These are phyloP conservation scores for Warburgia ugandensis DNA, from an alignment of 164 flowering plant genomes.

Conservation along the genomic window DNA sequence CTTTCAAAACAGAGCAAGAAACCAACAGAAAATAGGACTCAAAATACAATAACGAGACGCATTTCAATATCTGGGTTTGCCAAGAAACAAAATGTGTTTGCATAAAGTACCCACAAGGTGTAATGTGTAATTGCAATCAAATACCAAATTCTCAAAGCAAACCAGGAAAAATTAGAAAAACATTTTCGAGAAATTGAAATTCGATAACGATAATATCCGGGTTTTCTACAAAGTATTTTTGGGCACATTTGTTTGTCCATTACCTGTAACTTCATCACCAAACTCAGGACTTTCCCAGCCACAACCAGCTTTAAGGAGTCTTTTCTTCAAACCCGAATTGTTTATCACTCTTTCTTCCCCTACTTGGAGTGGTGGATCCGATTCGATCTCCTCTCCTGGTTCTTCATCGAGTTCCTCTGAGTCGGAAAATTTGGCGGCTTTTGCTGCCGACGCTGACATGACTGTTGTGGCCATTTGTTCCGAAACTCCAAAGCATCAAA, in stretches of 20 bases:
- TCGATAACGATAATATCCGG: neutral
- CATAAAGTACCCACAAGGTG: neutral
- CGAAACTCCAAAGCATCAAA: too few relatives aligned
- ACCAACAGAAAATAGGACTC: too few relatives aligned
- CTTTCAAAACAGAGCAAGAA: too few relatives aligned
- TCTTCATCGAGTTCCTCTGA: constrained; percentile 52
- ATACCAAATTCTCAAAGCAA: neutral
- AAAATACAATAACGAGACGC: neutral
- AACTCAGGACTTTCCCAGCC: constrained; percentile 57
- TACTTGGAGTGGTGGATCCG: constrained; percentile 62
- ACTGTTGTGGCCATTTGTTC: too few relatives aligned
- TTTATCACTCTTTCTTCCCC: constrained; percentile 60
- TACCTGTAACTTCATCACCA: constrained; percentile 67
- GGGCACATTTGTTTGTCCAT: neutral
- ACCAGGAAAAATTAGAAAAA: neutral
- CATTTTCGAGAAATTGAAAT: neutral
- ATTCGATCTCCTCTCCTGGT: constrained; percentile 65
- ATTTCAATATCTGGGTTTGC: neutral
- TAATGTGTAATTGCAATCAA: constrained; percentile 23
- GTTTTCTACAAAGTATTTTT: too few relatives aligned
- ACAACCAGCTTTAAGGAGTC: constrained; percentile 48
- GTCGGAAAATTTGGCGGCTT: constrained; percentile 23
- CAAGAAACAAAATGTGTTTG: too few relatives aligned
- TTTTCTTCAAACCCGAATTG: constrained; percentile 44
- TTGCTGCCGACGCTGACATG: constrained; percentile 4